Percentiles rank a stretch among this genome's conserved stretches.
Conservation (phyloP, 805 yeast species). For the Starmerella bombi region DNA sequence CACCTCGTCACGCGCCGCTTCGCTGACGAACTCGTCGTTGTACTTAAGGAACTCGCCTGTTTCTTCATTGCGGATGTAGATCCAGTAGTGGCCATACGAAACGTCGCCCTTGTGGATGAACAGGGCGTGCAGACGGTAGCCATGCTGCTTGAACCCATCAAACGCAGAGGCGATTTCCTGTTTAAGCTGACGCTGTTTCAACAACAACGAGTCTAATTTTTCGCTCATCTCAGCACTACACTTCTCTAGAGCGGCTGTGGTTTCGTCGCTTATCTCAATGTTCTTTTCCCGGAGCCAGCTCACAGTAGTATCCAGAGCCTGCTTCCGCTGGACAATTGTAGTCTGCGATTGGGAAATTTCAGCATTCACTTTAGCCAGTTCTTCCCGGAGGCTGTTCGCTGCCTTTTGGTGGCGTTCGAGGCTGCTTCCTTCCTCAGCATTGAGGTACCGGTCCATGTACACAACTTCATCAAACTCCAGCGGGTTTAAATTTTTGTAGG, state of each 20-base stretch:
- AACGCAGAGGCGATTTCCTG: constrained; percentile 46
- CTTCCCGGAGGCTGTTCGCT: constrained; percentile 44
- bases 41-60: constrained; percentile 67
- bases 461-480: constrained; percentile 65
- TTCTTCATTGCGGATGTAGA: constrained; percentile 69
- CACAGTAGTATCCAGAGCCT: constrained; percentile 42
- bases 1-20: constrained; percentile 45
- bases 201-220: constrained; percentile 34
- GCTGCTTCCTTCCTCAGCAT: constrained; percentile 37
- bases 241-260: constrained; percentile 35
- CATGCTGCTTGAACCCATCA: constrained; percentile 44
- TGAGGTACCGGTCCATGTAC: constrained; percentile 78
- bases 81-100: constrained; percentile 94
- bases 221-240: constrained; percentile 36
- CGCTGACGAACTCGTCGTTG: constrained; percentile 90
- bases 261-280: constrained; percentile 25
- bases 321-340: constrained; percentile 19
- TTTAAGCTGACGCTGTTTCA: constrained; percentile 35
- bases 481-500: constrained; percentile 72
- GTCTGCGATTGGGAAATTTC: background rate
- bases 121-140: constrained; percentile 76
- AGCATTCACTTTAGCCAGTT: constrained; percentile 2
- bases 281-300: constrained; percentile 3
- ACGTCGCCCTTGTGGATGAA: constrained; percentile 95
- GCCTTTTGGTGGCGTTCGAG: constrained; percentile 43